A percentile compares a stretch with the other conserved stretches of the same genome.
phyloP scores from a whole-genome alignment of 2,329 filamentous ascomycete genomes.

The Byssothecium circinans region DNA sequence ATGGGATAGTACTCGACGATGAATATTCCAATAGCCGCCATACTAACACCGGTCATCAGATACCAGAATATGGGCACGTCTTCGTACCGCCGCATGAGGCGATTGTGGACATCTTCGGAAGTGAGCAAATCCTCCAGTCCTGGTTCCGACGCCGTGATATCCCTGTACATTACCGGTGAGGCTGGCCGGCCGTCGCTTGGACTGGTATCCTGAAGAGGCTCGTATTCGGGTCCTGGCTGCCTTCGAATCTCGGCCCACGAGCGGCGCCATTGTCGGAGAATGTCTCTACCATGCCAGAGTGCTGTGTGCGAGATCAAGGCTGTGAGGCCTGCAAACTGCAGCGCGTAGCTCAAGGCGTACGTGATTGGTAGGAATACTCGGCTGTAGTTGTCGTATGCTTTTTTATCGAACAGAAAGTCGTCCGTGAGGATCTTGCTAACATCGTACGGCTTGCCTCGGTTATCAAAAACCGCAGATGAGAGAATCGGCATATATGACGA shows the following conservation, averaged over 20 bases:
- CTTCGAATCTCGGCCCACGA: conserved; percentile 65
- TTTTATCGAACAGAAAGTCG: conserved; percentile 75
- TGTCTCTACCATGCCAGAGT: conserved; percentile 84
- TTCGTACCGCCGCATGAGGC: conserved; percentile 79
- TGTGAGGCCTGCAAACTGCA: conserved; percentile 82
- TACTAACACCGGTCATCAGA: conserved; percentile 70
- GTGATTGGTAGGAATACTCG: conserved; percentile 84
- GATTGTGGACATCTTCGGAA: conserved; percentile 79
- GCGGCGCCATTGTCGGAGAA: conserved; percentile 73
- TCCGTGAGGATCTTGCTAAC: conserved; percentile 77
- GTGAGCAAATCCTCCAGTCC: conserved; percentile 59
- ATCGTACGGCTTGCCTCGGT: conserved; percentile 76
- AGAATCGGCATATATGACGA: conserved; percentile 86
- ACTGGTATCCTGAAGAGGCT: conserved; percentile 30
- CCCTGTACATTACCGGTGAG: conserved; percentile 23
- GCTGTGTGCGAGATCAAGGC: conserved; percentile 78
- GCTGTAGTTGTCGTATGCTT: conserved; percentile 78
- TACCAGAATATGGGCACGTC: conserved; percentile 86
- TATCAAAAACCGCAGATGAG: conserved; percentile 83
- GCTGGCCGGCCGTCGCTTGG: conserved; percentile 38
- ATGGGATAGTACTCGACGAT: conserved; percentile 78
- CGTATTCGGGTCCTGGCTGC: conserved; percentile 32
- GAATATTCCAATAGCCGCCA: conserved; percentile 79
- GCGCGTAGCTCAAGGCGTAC: conserved; percentile 81
- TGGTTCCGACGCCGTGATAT: conserved; percentile 40